Base-by-base conservation (phyloP, 345 rosid species). In the Arabidopsis arenosa region DNA sequence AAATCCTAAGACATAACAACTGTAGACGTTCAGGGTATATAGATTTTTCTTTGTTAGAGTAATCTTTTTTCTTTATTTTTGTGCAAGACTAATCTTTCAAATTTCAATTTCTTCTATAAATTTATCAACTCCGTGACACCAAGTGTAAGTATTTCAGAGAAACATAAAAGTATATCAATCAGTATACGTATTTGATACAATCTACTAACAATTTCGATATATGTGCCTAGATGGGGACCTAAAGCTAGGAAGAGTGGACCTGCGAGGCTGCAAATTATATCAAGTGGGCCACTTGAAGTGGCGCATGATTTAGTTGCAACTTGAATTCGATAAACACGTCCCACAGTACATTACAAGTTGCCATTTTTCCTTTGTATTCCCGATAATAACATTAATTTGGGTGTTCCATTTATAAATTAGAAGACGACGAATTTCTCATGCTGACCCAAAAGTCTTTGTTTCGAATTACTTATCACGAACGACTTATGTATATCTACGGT, bases 201-300 rank as follows among this genome's bases (percentile, higher is more conserved):
- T 39, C 5, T 39, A 48, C 17, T 0, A 7, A 48, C 10, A 15
- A 39, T 49, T 37, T 26, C 52, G 61, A 49, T 62, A 41, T 52
- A 33, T 51, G 41, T 41, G 36, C 7, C 32, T 48, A 13, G 52
- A 61, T 61, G 4, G 39, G 43, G 66, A 9, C 8, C 33, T 11
- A 8, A 8, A 66, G 32, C 33, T 47, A 9, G 44, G 44, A 37
- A 65, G 61, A 75, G 36, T 66, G 73, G 79, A 75, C 67, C 79
- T 28, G 60, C 44, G 44, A 47, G 7, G 60, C 79, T 47, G 67
- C 73, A 58, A 58, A 37, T 9, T 3, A 51, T 17, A 66, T 75
- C 52, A 75, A 75, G 60, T 66, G 67, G 60, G n/a, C n/a, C n/a
- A n/a, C n/a, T n/a, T n/a, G n/a, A n/a, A n/a, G n/a, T 66, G 67